Base-by-base conservation (phyloP, 805 yeast species). In the Candida oleophila region DNA sequence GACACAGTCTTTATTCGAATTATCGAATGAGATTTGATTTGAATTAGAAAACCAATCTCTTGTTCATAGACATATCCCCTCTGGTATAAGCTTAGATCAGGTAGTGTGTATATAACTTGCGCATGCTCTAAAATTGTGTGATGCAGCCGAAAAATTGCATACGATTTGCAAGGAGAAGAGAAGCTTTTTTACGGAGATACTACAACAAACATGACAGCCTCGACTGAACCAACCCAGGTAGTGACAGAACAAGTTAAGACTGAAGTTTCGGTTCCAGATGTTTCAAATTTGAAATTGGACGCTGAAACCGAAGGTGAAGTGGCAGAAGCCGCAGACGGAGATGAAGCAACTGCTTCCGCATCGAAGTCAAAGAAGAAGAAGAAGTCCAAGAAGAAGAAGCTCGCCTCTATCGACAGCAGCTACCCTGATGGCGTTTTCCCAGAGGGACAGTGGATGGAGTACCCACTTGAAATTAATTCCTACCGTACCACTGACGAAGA, bases 401-500 rank as follows among this genome's bases (percentile, higher is more conserved):
- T 82, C 34, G 81, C 79, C 22, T 83, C 85, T 33, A 83, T 94
- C 47, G 80, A 82, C 19, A 71, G 76, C 38, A 72, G 82, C 43
- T 92, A 80, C 65, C 85, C 92, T 0, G 85, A 81, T 25, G 87
- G 82, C 0, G 68, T 72, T 1, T 91, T 80, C 60, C 97, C 97
- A 3, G 94, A 84, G 60, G 97, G 97, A 44, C 85, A 89, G 68
- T 86, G 90, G 84, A 70, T 73, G 64, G 95, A 89, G 46, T 89
- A 91, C 60, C 81, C 80, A 9, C 78, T 80, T 49, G 89, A 86
- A 47, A 59, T 71, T 22, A 82, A 83, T 60, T 66, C 81, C 44
- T 80, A 80, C 60, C 79, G 99, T 52, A 80, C 87, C 21, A 89
- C 97, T 0, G 83, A 83, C 53, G 97, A 89, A 60, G 99, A 94